These are phyloP conservation scores for Neurospora sp. DNA, from an alignment of 495 filamentous ascomycete species.

Conservation along the genomic window DNA sequence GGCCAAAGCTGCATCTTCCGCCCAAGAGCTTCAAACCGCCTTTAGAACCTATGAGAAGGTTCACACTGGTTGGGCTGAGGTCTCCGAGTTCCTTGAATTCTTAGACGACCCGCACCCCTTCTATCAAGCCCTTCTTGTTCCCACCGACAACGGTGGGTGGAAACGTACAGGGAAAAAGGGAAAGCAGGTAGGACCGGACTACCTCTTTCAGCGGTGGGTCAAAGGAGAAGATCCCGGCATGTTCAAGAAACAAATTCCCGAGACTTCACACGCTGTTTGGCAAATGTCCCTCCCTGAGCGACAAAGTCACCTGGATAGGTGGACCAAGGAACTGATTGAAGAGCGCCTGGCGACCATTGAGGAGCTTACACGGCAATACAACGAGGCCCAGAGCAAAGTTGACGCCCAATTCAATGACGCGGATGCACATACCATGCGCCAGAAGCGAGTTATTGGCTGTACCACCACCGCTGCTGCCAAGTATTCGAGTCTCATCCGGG, in stretches of 20 bases:
- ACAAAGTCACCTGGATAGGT: slow-evolving; percentile 25
- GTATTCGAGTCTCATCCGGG: slow-evolving; percentile 41
- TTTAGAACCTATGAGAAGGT: slow-evolving; percentile 1
- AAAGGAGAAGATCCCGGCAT: slow-evolving; percentile 36
- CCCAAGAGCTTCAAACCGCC: slow-evolving; percentile 2
- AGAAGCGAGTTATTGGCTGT: slow-evolving; percentile 59
- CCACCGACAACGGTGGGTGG: slow-evolving; percentile 34
- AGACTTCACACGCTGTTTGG: slow-evolving; percentile 39
- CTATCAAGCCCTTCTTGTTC: slow-evolving; percentile 46
- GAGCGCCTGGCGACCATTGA: slow-evolving; percentile 38
- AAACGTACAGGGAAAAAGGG: slow-evolving; percentile 28
- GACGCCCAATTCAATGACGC: slow-evolving; percentile 34
- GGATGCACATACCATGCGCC: slow-evolving; percentile 33
- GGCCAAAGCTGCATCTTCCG: slow-evolving; percentile 12
- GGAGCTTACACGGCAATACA: slow-evolving; percentile 27
- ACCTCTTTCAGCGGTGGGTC: slow-evolving; percentile 51
- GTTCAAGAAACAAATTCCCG: slow-evolving; percentile 22
- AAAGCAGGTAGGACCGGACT: slow-evolving; percentile 33
- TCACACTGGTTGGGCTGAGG: slow-evolving; percentile 13
- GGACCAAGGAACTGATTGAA: slow-evolving; percentile 39
- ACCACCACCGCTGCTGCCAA: slow-evolving; percentile 70
- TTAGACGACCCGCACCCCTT: slow-evolving; percentile 39
- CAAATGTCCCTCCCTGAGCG: slow-evolving; percentile 31
- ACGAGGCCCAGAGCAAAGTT: slow-evolving; percentile 31
- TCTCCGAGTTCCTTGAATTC: slow-evolving; percentile 61